Evolutionary conservation across 306 rosid genomes (phyloP).

Genomic region (Geum urbanum): DNA sequence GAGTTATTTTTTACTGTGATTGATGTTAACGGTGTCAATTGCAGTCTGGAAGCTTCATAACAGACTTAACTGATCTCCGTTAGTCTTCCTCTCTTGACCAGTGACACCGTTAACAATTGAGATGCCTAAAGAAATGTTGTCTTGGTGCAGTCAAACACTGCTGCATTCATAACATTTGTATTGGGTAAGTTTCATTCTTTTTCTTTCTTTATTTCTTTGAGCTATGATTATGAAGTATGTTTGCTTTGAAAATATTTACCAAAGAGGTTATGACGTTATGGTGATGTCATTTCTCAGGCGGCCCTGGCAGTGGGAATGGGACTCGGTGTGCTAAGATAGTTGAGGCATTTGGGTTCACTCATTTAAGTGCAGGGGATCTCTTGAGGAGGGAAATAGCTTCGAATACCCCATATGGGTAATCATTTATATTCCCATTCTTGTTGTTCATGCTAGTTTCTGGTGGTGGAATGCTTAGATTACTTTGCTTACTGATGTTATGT

Average conservation of each 20-base stretch:
- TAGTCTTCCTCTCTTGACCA: too few species aligned
- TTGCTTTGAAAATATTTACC: neutral
- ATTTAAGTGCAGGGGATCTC: constrained; percentile 95
- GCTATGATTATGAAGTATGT: neutral
- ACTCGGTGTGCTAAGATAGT: constrained; percentile 87
- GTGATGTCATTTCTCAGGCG: constrained; percentile 46
- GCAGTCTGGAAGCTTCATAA: too few species aligned
- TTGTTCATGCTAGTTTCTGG: constrained; percentile 12
- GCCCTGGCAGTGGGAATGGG: constrained; percentile 96
- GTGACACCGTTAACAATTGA: too few species aligned
- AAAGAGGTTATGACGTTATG: neutral
- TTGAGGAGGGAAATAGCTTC: constrained; percentile 76
- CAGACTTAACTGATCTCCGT: too few species aligned
- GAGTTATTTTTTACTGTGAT: neutral
- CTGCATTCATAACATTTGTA: constrained; percentile 67
- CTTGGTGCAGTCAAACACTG: constrained; percentile 53
- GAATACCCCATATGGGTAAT: constrained; percentile 76
- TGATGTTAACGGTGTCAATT: too few species aligned
- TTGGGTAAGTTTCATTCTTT: constrained; percentile 55
- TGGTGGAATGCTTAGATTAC: neutral
- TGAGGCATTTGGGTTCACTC: constrained; percentile 74
- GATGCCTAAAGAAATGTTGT: constrained; percentile 12
- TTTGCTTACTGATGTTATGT: constrained; percentile 22
- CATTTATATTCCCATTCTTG: constrained; percentile 28
- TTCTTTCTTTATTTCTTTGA: neutral